Conservation (phyloP, 2,329 filamentous ascomycete genomes). For the Penicillium brasilianum region DNA sequence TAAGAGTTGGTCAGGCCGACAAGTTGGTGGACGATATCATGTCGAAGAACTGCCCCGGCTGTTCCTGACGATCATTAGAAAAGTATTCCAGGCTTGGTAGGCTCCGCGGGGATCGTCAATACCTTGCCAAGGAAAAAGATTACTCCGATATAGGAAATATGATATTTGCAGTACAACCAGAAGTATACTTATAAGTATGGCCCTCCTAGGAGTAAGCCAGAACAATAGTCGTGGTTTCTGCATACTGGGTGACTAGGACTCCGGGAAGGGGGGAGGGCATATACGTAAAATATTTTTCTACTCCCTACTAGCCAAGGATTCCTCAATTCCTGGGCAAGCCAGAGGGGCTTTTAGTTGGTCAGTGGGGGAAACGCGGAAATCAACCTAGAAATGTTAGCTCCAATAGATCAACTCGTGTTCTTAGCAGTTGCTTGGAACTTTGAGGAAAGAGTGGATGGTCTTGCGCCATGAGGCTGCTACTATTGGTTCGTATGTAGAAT, state of each 20-base stretch:
- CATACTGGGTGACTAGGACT: neutral
- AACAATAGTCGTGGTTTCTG: neutral
- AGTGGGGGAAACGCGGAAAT: neutral
- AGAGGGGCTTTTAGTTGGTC: neutral
- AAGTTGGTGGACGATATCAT: constrained; percentile 5
- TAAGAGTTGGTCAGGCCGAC: constrained; percentile 8
- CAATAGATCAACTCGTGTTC: neutral
- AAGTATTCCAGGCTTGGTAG: neutral
- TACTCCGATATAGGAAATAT: constrained; percentile 3
- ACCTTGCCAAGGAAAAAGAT: neutral
- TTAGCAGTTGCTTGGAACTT: constrained; percentile 1
- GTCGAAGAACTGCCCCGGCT: constrained; percentile 5
- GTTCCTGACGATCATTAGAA: constrained; percentile 4
- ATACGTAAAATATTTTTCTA: constrained; percentile 2
- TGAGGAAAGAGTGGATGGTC: neutral
- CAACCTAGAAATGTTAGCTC: neutral
- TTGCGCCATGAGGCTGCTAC: neutral
- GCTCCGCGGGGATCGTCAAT: neutral
- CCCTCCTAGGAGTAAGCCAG: constrained; percentile 3
- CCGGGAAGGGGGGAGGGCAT: neutral
- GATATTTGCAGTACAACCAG: neutral
- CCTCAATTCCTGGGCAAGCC: neutral
- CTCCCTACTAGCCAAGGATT: neutral
- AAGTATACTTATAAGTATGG: neutral
- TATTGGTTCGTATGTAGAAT: neutral